Base-by-base conservation (phyloP, 2,329 filamentous ascomycete genomes). In the Coniochaeta pulveracea region DNA sequence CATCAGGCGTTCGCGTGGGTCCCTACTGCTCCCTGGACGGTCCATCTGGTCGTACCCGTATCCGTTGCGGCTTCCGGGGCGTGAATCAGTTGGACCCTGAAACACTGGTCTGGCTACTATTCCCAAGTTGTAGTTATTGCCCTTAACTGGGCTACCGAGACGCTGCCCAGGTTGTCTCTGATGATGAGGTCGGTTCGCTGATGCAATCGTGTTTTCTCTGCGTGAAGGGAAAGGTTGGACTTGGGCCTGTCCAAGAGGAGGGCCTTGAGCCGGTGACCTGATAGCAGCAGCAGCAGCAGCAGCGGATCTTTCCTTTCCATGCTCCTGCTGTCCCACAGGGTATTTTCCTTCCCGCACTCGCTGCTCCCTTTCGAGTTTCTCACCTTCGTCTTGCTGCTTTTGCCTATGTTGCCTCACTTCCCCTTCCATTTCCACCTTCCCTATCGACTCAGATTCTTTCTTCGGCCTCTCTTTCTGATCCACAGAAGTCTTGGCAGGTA, bases 321-420 rank as follows among this genome's bases (percentile, higher is more conserved):
- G 19, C 21, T 33, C 21, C 30, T 5, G 19, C 19, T 12, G 34
- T n/a, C n/a, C n/a, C n/a, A n/a, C n/a, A n/a, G n/a, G n/a, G n/a
- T n/a, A n/a, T n/a, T n/a, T n/a, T n/a, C n/a, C n/a, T n/a, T n/a
- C n/a, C n/a, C n/a, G n/a, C n/a, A n/a, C n/a, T n/a, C n/a, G n/a
- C 27, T 14, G 37, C 21, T 14, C 28, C 18, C 40, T 21, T 35
- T 42, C 37, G 42, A 42, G 7, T 35, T 42, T 19, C 40, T 39
- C 34, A 40, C 42, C 16, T 42, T 42, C n/a, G 41, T 35, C 31
- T 47, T 42, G 29, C 37, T 10, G 16, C 37, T 34, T 25, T 26
- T 47, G 35, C 37, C 46, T 29, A 39, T 49, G 40, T 43, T 50
- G 16, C 40, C 43, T 38, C 42, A 41, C 43, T 15, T 40, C 40